Evolutionary conservation across 768 basidiomycete species (phyloP).

Genomic region (Lentinula sp.): DNA sequence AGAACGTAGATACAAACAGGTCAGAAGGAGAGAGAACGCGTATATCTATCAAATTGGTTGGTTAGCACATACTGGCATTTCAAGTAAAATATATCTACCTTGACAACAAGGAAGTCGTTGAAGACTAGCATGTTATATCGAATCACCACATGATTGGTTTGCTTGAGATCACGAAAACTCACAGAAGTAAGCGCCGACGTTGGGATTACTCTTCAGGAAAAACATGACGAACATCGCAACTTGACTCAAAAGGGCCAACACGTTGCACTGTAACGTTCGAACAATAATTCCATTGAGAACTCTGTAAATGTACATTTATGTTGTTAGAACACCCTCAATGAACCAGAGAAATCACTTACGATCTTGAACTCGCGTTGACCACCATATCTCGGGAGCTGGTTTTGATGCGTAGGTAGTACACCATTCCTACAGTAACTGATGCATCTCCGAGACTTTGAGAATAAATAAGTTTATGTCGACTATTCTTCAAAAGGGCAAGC

Average conservation of each 20-base stretch:
- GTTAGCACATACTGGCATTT: not conserved
- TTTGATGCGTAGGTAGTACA: slow-evolving; percentile 4
- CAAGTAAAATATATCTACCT: not conserved
- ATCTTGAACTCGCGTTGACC: slow-evolving; percentile 1
- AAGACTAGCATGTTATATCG: not conserved
- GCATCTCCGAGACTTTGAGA: not conserved
- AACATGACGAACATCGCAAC: slow-evolving; percentile 6
- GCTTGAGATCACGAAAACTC: not conserved
- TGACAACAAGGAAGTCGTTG: slow-evolving; percentile 5
- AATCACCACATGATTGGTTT: not conserved
- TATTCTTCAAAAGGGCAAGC: not conserved
- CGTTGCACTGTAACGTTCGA: not conserved
- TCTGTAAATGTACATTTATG: not conserved
- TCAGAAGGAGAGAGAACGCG: slow-evolving; percentile 1
- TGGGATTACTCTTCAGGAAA: not conserved
- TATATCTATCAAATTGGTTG: not conserved
- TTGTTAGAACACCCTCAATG: not conserved
- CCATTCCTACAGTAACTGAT: slow-evolving; percentile 2
- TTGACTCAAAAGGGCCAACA: not conserved
- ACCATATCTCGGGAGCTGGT: not conserved
- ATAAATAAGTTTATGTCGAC: not conserved
- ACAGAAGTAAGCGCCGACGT: slow-evolving; percentile 2
- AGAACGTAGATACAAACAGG: not conserved
- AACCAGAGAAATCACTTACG: not conserved
- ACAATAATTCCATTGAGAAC: slow-evolving; percentile 1